Base-by-base conservation (phyloP, 2,329 filamentous ascomycete genomes). In the Cryoendolithus antarcticus region DNA sequence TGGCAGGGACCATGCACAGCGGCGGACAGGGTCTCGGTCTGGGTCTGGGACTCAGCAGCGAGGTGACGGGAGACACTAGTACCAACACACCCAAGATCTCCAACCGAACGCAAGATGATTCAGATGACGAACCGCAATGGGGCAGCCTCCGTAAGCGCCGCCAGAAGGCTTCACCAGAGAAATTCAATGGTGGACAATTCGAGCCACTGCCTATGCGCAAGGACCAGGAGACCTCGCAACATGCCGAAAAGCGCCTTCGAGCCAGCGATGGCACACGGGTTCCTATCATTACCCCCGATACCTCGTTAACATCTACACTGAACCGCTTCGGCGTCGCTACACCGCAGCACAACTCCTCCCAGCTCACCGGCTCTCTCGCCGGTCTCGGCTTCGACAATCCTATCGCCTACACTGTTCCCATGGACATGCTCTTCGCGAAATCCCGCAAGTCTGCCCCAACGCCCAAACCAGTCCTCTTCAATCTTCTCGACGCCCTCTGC, bases 401-500 rank as follows among this genome's bases (percentile, higher is more conserved):
- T 9, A 35, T 31, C 30, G 38, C 38, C 8, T 31, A 40, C 38
- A 32, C 38, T 4, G 28, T 40, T 6, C 32, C 38, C 27, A 9
- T 40, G 28, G 27, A 28, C 30, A 11, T 2, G 10, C 27, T 3
- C 30, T 40, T 10, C 38, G 32, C 7, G 31, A 31, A 13, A 35
- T 27, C 10, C 24, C 32, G 12, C 30, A 15, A 12, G 9, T 8
- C 3, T 15, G 21, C 3, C 4, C 2, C 5, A 38, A 32, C 15
- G 24, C 24, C 24, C 7, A 39, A 34, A 11, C 28, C 28, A 11
- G 45, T 44, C 9, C 35, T 36, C 2, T 59, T 60, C 52, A 59
- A 51, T 42, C 42, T 64, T 21, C 47, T 64, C 35, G 45, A 52
- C 24, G 53, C 53, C 3, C 48, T 64, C 34, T 45, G 52, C 36